These are phyloP conservation scores for Adiantum capillusveneris DNA, from an alignment of 75 land plant genomes.

Conservation along the genomic window DNA sequence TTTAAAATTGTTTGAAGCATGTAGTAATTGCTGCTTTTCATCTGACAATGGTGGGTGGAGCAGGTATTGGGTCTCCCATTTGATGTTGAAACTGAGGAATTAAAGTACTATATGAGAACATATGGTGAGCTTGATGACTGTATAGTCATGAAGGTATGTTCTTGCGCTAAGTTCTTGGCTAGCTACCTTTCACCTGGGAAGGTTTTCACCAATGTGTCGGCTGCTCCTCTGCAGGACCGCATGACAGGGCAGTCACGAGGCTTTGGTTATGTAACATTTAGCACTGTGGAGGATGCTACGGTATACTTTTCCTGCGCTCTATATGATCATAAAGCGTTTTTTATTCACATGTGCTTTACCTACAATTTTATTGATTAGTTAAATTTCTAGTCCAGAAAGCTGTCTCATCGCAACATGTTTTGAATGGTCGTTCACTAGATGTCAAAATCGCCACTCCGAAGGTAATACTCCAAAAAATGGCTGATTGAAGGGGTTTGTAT, in stretches of 20 bases:
- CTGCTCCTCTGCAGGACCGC: constrained; percentile 10
- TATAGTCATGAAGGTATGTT: constrained; percentile 57
- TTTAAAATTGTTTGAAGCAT: no score
- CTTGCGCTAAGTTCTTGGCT: background rate
- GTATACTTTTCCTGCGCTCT: background rate
- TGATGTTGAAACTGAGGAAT: constrained; percentile 46
- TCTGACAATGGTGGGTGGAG: no score
- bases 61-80: constrained; percentile 54
- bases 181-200: background rate
- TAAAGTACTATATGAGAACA: constrained; percentile 50
- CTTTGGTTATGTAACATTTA: constrained; percentile 30
- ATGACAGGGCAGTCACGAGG: constrained; percentile 23
- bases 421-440: constrained; percentile 56
- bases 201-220: no score
- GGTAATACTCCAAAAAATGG: no score
- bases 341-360: no score
- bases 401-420: constrained; percentile 48
- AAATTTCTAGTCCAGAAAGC: constrained; percentile 35
- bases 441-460: constrained; percentile 94
- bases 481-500: no score
- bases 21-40: no score
- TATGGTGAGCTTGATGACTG: constrained; percentile 71
- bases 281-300: constrained; percentile 13
- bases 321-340: no score
- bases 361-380: background rate